These are phyloP conservation scores for Metarhizium rileyi DNA, from an alignment of 2,329 filamentous ascomycete species.

Conservation along the genomic window DNA sequence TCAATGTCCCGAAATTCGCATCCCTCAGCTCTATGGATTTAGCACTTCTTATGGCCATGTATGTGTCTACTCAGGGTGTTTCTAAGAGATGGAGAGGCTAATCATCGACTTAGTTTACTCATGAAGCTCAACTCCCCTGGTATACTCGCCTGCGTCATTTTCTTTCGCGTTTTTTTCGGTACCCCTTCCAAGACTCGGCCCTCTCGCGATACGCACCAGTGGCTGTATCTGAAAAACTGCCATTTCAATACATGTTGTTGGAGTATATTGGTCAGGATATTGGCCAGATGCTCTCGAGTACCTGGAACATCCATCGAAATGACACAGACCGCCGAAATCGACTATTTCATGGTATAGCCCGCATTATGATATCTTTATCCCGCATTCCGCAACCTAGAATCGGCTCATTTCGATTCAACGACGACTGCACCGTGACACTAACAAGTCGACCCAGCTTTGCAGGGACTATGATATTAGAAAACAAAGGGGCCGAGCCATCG, in stretches of 20 bases:
- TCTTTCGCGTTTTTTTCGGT: slow-evolving; percentile 3
- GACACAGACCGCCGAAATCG: slow-evolving; percentile 10
- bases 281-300: slow-evolving; percentile 20
- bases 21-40: slow-evolving; percentile 17
- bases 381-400: slow-evolving; percentile 19
- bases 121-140: slow-evolving; percentile 8
- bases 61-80: background rate
- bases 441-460: slow-evolving; percentile 21
- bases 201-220: slow-evolving; percentile 6
- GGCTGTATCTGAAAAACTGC: slow-evolving; percentile 3
- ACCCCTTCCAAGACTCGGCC: slow-evolving; percentile 2
- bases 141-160: slow-evolving; percentile 4
- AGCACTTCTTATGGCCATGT: slow-evolving; percentile 10
- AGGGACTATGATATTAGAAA: slow-evolving; percentile 21
- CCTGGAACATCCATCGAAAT: slow-evolving; percentile 12
- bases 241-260: slow-evolving; percentile 15
- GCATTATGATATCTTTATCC: slow-evolving; percentile 18
- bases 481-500: slow-evolving; percentile 19
- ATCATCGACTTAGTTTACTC: slow-evolving; percentile 9
- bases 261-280: slow-evolving; percentile 15
- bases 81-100: background rate
- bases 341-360: slow-evolving; percentile 19
- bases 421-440: slow-evolving; percentile 20
- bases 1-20: slow-evolving; percentile 15
- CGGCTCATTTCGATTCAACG: slow-evolving; percentile 18